Evolutionary conservation across 331 rosid species (phyloP), one percentile per base, ranked within the genome.

Genomic region (Dryas integrifolia): DNA sequence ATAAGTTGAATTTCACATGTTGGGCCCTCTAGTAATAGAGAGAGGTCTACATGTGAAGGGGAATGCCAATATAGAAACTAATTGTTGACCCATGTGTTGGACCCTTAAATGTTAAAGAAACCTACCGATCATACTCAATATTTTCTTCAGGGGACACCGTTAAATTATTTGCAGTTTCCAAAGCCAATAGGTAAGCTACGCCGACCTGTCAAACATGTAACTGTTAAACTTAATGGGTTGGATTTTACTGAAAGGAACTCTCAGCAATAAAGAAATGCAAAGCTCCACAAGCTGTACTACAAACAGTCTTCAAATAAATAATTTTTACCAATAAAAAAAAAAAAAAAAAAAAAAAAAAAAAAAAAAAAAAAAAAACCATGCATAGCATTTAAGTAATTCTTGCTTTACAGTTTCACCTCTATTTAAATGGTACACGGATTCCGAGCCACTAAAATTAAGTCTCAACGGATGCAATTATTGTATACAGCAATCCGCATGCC

Each of bases 121-220:
- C 90, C 58, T 77, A 94, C 98, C 92, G 78, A 69, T 94, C 97
- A 82, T 91, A 94, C 78, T 94, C 98, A 70, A 94, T 91, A 84
- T 91, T 94, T 77, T 91, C 96, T 21, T 72, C 73, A 18, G 92
- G 90, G 80, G 97, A 81, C 75, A 89, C 81, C 50, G 5, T 63
- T 70, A 94, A 64, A 77, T 80, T 72, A 80, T 94, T 94, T 73
- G 98, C 92, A 69, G 78, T 82, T 85, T 91, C 92, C 78, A 94
- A 78, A 51, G 98, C 98, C 92, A 94, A 62, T 73, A 94, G 85
- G 83, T 88, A 94, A 80, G 98, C 96, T 72, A 94, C 79, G 72
- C 98, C 98, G 65, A 89, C 92, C 98, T 94, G 96, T 67, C 77
- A 82, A 75, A 75, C 48, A 60, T 45, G 67, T 2, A 15, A 43